Conservation (phyloP, 2,329 filamentous ascomycete species). For the Torrubiellomyces zombiae region DNA sequence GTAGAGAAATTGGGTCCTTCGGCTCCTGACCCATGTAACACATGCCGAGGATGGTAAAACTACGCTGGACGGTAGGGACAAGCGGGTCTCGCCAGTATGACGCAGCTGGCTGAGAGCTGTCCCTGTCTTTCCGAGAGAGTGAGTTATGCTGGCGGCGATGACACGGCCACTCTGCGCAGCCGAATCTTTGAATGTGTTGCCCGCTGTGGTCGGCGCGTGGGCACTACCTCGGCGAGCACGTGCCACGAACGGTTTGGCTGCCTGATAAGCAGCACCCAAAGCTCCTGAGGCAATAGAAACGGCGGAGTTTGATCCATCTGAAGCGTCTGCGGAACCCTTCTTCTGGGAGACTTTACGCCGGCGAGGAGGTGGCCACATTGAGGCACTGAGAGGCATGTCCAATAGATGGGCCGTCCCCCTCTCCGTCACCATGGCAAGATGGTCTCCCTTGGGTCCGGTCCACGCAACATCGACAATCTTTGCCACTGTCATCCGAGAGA, state of each 20-base stretch:
- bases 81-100: constrained; percentile 59
- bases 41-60: constrained; percentile 39
- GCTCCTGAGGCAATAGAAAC: constrained; percentile 56
- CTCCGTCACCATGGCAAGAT: constrained; percentile 77
- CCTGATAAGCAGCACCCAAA: constrained; percentile 53
- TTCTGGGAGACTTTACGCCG: constrained; percentile 29
- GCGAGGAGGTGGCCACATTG: constrained; percentile 69
- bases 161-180: constrained; percentile 56
- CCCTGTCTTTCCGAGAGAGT: constrained; percentile 58
- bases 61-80: constrained; percentile 46
- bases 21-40: constrained; percentile 48
- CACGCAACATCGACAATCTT: constrained; percentile 82
- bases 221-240: constrained; percentile 34
- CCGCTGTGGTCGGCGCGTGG: constrained; percentile 17
- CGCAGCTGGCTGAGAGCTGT: constrained; percentile 52
- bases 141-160: constrained; percentile 56
- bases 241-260: constrained; percentile 42
- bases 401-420: constrained; percentile 91
- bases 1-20: constrained; percentile 44
- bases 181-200: constrained; percentile 35
- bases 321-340: constrained; percentile 24
- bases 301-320: constrained; percentile 35
- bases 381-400: constrained; percentile 67
- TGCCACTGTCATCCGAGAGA: constrained; percentile 80
- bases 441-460: constrained; percentile 66